Percentiles rank a stretch among this genome's conserved stretches.
Evolutionary conservation across 2,329 filamentous ascomycete species (phyloP).

Genomic region (Ilyonectria robusta): DNA sequence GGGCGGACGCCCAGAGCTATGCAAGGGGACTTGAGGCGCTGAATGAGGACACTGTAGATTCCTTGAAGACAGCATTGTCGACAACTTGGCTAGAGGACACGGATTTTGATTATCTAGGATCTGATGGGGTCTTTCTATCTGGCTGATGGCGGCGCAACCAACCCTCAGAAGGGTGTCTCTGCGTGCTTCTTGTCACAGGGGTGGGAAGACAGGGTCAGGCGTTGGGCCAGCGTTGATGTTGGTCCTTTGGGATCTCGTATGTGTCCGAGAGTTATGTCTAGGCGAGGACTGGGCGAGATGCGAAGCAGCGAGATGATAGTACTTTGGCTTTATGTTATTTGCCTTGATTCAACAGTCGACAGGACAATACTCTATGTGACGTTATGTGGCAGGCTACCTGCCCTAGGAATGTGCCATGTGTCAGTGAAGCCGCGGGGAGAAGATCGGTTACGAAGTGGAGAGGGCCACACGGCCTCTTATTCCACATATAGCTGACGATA

Average conservation of each 20-base stretch:
- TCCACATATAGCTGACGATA: conserved; percentile 28
- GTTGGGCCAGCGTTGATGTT: conserved; percentile 29
- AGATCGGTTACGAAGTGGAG: conserved; percentile 12
- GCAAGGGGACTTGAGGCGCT: neutral
- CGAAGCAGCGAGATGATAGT: conserved; percentile 36
- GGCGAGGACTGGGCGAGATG: conserved; percentile 26
- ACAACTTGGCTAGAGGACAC: conserved; percentile 33
- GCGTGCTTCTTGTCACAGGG: conserved; percentile 15
- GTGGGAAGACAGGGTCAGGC: conserved; percentile 21
- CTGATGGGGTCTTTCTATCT: conserved; percentile 20
- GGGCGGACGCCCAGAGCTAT: neutral
- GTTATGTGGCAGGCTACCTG: conserved; percentile 26
- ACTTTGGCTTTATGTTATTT: conserved; percentile 42
- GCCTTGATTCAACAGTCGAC: conserved; percentile 36
- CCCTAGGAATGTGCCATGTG: conserved; percentile 9
- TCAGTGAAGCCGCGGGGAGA: conserved; percentile 12
- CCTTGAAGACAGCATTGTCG: conserved; percentile 18
- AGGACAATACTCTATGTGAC: conserved; percentile 29
- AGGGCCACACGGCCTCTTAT: conserved; percentile 3
- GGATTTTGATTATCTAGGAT: conserved; percentile 30
- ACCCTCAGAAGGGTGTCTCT: conserved; percentile 14
- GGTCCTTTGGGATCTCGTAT: conserved; percentile 30
- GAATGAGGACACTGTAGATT: conserved; percentile 26
- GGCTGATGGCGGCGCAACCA: conserved; percentile 23
- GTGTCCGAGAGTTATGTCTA: conserved; percentile 35